phyloP scores from a whole-genome alignment of 1,284 basidiomycete species.

The Sanghuangporus sanghuang region DNA sequence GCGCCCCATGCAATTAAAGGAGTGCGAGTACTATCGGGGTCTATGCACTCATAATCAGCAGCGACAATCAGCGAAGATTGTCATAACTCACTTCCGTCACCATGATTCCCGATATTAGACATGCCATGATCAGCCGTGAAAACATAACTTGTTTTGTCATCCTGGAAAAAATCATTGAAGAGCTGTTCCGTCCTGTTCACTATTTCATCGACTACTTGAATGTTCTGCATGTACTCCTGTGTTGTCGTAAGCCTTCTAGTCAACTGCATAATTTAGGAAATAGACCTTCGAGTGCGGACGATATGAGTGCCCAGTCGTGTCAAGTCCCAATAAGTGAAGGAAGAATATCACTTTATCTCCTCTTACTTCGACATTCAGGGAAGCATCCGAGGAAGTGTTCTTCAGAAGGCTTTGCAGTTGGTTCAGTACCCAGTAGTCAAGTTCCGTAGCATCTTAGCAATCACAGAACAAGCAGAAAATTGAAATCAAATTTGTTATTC shows the following conservation, averaged over 20 bases:
- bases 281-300: constrained; percentile 73
- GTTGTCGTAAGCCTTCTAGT: neutral
- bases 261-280: neutral
- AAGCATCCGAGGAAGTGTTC: constrained; percentile 60
- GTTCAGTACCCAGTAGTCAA: constrained; percentile 80
- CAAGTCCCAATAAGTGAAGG: constrained; percentile 79
- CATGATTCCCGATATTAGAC: constrained; percentile 86
- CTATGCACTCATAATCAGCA: constrained; percentile 31
- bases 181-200: constrained; percentile 65
- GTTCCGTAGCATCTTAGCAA: constrained; percentile 62
- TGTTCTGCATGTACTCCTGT: constrained; percentile 85
- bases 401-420: constrained; percentile 54
- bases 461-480: neutral
- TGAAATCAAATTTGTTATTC: neutral
- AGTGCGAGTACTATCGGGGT: constrained; percentile 85
- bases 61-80: constrained; percentile 7
- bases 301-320: constrained; percentile 87
- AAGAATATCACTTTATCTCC: constrained; percentile 72
- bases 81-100: constrained; percentile 67
- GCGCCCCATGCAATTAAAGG: constrained; percentile 84
- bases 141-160: constrained; percentile 70
- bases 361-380: constrained; percentile 44
- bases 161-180: constrained; percentile 60
- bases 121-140: constrained; percentile 93
- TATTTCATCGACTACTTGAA: constrained; percentile 76